A percentile compares a stretch with the other conserved stretches of the same genome.
phyloP scores from a whole-genome alignment of 1,284 basidiomycete species.

The Trametes polyzona region DNA sequence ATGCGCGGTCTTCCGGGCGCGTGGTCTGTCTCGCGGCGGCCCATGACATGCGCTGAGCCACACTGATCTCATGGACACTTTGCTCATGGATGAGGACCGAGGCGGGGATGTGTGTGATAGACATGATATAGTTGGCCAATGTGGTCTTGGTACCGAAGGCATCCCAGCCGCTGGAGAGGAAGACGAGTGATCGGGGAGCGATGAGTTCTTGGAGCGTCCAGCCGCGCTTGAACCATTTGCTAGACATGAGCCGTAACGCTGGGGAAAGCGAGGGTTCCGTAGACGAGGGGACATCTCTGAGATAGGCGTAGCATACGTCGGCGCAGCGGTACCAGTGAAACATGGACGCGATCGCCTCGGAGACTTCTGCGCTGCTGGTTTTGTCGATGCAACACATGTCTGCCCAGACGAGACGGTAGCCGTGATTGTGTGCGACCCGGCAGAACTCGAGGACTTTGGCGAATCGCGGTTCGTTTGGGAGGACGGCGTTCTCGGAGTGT shows the following conservation, averaged over 20 bases:
- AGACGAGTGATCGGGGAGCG: not conserved
- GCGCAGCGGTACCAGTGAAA: not conserved
- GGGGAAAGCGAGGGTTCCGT: not conserved
- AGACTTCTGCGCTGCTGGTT: conserved; percentile 2
- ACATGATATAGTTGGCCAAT: not conserved
- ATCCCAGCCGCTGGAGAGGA: not conserved
- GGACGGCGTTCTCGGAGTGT: not conserved
- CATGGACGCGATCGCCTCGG: conserved; percentile 4
- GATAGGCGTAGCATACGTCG: not conserved
- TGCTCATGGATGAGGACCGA: not conserved
- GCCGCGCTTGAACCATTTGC: not conserved
- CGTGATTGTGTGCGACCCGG: not conserved
- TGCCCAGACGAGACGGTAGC: not conserved
- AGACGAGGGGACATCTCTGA: not conserved
- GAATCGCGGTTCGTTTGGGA: not conserved
- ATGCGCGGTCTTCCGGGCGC: not conserved
- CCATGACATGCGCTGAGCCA: conserved; percentile 1
- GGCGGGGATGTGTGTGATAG: not conserved
- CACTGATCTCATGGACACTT: not conserved
- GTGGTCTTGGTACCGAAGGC: not conserved
- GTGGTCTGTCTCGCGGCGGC: not conserved
- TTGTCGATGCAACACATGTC: conserved; percentile 9
- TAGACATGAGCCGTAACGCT: not conserved
- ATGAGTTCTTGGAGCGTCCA: conserved; percentile 4
- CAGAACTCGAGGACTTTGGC: not conserved